Conservation (phyloP, 352 stramenopile species). For the Poterioochromonas sp. region DNA sequence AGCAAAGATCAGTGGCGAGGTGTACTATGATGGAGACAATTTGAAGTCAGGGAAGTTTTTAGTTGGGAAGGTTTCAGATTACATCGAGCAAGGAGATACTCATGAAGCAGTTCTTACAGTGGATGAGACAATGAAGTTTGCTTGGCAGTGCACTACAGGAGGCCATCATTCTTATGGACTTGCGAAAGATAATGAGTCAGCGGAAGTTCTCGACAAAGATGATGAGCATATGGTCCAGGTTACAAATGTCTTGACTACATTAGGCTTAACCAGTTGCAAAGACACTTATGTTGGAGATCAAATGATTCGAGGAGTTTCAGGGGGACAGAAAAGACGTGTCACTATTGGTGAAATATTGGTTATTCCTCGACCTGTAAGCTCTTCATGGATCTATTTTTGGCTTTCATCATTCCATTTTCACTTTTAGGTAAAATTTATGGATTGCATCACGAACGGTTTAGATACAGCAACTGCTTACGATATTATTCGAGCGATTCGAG, state of each 20-base stretch:
- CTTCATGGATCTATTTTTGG: background rate
- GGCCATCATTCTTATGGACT: constrained; percentile 17
- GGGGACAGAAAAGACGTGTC: constrained; percentile 74
- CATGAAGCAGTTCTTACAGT: constrained; percentile 47
- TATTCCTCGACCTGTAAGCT: background rate
- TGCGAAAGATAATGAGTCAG: constrained; percentile 16
- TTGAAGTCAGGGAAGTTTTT: constrained; percentile 46
- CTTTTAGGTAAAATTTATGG: constrained; percentile 64
- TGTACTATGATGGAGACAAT: constrained; percentile 51
- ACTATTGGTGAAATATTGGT: constrained; percentile 44
- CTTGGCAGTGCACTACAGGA: constrained; percentile 65
- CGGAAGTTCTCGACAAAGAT: constrained; percentile 32
- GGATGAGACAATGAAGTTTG: constrained; percentile 53
- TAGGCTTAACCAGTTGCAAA: constrained; percentile 71
- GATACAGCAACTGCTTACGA: constrained; percentile 80
- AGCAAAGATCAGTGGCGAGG: constrained; percentile 45
- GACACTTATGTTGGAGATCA: constrained; percentile 84
- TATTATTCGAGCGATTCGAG: constrained; percentile 64
- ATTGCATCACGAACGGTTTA: constrained; percentile 84
- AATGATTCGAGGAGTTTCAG: constrained; percentile 70
- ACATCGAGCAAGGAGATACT: constrained; percentile 72
- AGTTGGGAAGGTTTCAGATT: constrained; percentile 57
- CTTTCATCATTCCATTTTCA: constrained; percentile 15
- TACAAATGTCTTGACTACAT: constrained; percentile 60
- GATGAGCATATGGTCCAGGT: constrained; percentile 48